These are phyloP conservation scores for Thelephora ganbajun DNA, from an alignment of 768 basidiomycete genomes.

Conservation along the genomic window DNA sequence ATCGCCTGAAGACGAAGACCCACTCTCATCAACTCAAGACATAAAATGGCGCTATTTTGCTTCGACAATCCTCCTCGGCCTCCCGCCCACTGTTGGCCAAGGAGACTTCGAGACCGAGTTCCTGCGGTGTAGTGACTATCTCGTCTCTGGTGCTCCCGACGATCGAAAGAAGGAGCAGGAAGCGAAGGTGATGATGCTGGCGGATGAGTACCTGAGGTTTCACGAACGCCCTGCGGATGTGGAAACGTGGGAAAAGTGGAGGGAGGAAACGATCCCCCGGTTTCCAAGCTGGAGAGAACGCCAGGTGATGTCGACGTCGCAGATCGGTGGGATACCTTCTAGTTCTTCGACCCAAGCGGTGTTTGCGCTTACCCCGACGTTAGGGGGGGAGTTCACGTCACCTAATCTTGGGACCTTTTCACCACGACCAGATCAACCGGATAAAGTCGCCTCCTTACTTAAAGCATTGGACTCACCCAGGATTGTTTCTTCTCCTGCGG, in stretches of 20 bases:
- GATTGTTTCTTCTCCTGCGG: constrained; percentile 6
- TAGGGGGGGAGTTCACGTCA: constrained; percentile 9
- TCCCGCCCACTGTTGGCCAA: constrained; percentile 43
- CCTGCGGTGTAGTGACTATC: constrained; percentile 46
- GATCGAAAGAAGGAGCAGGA: constrained; percentile 23
- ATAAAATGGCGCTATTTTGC: constrained; percentile 49
- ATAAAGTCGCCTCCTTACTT: constrained; percentile 16
- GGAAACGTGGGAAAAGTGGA: constrained; percentile 45
- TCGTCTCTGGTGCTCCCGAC: constrained; percentile 41
- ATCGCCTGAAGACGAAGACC: constrained; percentile 2
- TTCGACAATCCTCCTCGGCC: constrained; percentile 40
- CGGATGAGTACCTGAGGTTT: constrained; percentile 46
- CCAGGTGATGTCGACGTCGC: constrained; percentile 10
- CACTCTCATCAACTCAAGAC: constrained; percentile 2
- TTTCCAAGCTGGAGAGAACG: constrained; percentile 12
- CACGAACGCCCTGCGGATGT: constrained; percentile 39
- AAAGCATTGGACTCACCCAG: constrained; percentile 9
- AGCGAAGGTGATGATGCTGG: constrained; percentile 47
- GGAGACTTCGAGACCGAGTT: constrained; percentile 59
- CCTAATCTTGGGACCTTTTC: constrained; percentile 18
- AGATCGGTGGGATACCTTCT: constrained; percentile 20
- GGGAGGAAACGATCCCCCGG: constrained; percentile 34
- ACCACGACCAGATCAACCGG: constrained; percentile 12
- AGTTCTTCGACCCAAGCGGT: constrained; percentile 41
- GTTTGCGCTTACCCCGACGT: constrained; percentile 33